A percentile compares a stretch with the other conserved stretches of the same genome.
Conservation (phyloP, 176 grass and related monocot species). For the Phragmites australis region DNA sequence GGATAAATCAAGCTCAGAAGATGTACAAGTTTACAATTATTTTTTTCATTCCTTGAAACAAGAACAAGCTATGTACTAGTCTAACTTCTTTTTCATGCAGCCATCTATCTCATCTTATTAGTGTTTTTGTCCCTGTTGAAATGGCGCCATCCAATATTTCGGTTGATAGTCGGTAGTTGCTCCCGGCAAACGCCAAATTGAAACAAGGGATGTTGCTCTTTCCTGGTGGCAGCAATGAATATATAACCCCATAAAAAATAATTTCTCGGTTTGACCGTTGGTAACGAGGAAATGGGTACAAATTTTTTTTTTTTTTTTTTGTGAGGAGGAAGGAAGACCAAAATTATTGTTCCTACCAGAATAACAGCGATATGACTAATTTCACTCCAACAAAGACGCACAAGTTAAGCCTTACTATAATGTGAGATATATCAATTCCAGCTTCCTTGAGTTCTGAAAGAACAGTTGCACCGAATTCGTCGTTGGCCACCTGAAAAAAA, state of each 20-base stretch:
- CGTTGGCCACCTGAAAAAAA: slow-evolving; percentile 44
- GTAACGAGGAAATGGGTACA: not conserved
- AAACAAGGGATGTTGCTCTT: too few species aligned
- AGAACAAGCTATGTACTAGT: not conserved
- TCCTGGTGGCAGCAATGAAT: too few species aligned
- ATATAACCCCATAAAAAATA: too few species aligned
- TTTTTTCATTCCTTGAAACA: not conserved
- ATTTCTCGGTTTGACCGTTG: not conserved
- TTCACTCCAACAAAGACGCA: not conserved
- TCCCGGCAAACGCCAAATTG: too few species aligned
- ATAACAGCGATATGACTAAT: not conserved
- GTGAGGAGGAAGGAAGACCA: not conserved
- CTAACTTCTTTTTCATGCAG: not conserved
- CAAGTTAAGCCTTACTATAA: slow-evolving; percentile 44
- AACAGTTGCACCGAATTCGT: slow-evolving; percentile 44
- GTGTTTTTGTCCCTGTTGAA: too few species aligned
- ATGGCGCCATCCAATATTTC: too few species aligned
- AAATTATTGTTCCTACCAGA: not conserved
- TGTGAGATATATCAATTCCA: slow-evolving; percentile 52
- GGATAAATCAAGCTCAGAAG: not conserved
- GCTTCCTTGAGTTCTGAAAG: slow-evolving; percentile 37
- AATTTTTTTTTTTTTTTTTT: not conserved
- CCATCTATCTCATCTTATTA: too few species aligned
- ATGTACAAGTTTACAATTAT: not conserved
- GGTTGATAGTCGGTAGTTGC: too few species aligned